These are phyloP conservation scores for Apiotrichum sp. DNA, from an alignment of 1,284 basidiomycete species.

Conservation along the genomic window DNA sequence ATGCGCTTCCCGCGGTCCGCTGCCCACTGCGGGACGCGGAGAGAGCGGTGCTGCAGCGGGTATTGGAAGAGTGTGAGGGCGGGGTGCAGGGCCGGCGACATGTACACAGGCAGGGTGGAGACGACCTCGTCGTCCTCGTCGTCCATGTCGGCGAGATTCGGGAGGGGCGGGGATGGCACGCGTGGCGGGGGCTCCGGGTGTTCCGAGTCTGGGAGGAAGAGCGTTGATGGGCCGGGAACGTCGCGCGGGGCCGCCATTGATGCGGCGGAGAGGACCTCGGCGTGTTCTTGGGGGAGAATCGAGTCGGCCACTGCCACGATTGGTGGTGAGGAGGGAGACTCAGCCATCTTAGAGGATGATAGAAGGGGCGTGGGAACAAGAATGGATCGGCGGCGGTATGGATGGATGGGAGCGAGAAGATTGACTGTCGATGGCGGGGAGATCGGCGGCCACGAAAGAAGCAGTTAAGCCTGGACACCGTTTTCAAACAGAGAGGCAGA, in stretches of 20 bases:
- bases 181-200: background rate
- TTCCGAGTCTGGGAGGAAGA: conserved; percentile 23
- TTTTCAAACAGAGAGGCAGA: too few species aligned
- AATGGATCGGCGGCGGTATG: background rate
- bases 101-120: conserved; percentile 40
- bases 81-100: conserved; percentile 30
- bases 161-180: background rate
- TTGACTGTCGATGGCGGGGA: background rate
- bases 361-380: too few species aligned
- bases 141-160: conserved; percentile 13
- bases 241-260: conserved; percentile 9
- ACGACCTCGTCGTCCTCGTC: conserved; percentile 33
- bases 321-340: conserved; percentile 3
- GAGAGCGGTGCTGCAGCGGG: conserved; percentile 35
- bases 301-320: conserved; percentile 14
- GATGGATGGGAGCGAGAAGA: conserved; percentile 13
- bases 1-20: conserved; percentile 37
- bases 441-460: conserved; percentile 12
- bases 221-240: conserved; percentile 32
- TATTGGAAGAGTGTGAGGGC: conserved; percentile 43
- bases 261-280: conserved; percentile 8
- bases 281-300: conserved; percentile 18
- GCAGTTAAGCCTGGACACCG: too few species aligned
- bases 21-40: conserved; percentile 36
- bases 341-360: conserved; percentile 24